Conservation (phyloP, 257 asterid species). For the Datura wrightii region DNA sequence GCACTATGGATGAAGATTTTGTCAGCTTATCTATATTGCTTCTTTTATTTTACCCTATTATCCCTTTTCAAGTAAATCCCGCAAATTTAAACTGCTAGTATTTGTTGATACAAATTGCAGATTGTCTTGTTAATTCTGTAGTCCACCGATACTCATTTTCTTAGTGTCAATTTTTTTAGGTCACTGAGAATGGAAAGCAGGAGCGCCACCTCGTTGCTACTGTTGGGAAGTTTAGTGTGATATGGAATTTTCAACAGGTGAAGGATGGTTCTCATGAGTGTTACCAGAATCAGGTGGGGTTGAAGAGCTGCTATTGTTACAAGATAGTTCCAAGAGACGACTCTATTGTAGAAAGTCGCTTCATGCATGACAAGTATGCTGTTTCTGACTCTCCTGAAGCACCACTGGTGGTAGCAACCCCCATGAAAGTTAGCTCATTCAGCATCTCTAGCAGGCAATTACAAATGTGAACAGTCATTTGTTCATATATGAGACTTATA, state of each 20-base stretch:
- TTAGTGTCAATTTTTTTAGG: conserved; percentile 47
- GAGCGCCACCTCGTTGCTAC: conserved; percentile 97
- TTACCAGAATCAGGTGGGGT: conserved; percentile 63
- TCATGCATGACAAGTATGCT: conserved; percentile 96
- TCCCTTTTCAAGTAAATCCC: not conserved
- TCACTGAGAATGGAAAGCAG: conserved; percentile 89
- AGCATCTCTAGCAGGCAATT: conserved; percentile 82
- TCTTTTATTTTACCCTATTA: not conserved
- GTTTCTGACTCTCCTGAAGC: conserved; percentile 64
- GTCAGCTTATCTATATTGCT: not conserved
- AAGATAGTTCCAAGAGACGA: conserved; percentile 54
- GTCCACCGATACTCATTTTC: not conserved
- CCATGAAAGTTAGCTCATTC: conserved; percentile 91
- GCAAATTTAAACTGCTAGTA: not conserved
- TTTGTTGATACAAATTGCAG: not conserved
- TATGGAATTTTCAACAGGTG: conserved; percentile 96
- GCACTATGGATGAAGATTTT: not conserved
- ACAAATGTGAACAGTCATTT: conserved; percentile 42
- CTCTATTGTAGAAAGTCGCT: conserved; percentile 59
- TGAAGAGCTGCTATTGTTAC: conserved; percentile 83
- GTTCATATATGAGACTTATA: conserved; percentile 27
- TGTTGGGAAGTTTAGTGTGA: conserved; percentile 96
- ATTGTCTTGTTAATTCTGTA: not conserved
- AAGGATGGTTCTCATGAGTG: conserved; percentile 90
- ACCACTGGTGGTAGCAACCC: conserved; percentile 67